A percentile compares a stretch with the other conserved stretches of the same genome.
phyloP scores from a whole-genome alignment of 345 rosid genomes.

The Nephelium lappaceum region DNA sequence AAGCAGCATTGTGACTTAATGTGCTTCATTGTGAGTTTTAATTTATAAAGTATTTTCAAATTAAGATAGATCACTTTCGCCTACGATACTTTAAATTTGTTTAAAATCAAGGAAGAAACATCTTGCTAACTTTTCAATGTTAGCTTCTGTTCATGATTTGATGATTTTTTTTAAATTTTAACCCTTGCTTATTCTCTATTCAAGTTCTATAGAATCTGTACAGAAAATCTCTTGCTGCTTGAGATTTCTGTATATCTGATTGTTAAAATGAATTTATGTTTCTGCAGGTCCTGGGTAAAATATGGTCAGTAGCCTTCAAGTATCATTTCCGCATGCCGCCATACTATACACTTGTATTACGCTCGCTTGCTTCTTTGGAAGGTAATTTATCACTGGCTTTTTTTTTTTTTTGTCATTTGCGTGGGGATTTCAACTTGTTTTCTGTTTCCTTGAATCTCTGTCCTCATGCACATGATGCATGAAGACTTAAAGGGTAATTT shows the following conservation, averaged over 20 bases:
- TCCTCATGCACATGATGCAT: background rate
- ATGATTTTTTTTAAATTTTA: background rate
- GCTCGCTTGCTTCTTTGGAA: slow-evolving; percentile 96
- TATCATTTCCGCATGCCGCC: slow-evolving; percentile 97
- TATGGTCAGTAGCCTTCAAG: slow-evolving; percentile 84
- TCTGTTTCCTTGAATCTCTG: background rate
- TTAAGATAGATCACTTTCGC: background rate
- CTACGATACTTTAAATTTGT: background rate
- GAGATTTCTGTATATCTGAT: background rate
- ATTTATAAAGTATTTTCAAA: background rate
- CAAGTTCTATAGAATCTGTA: background rate
- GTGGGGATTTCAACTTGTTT: background rate
- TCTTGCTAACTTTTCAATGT: background rate
- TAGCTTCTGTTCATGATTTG: slow-evolving; percentile 5
- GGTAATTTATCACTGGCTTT: slow-evolving; percentile 44
- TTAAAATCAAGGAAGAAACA: background rate
- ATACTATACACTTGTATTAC: slow-evolving; percentile 87
- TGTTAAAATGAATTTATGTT: background rate
- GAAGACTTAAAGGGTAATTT: slow-evolving; percentile 3
- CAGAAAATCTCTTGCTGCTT: slow-evolving; percentile 3
- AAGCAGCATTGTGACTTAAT: background rate
- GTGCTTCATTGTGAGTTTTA: background rate
- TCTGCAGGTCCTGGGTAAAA: slow-evolving; percentile 80
- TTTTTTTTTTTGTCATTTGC: background rate
- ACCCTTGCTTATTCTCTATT: background rate